A percentile compares a stretch with the other conserved stretches of the same genome.
These are phyloP conservation scores for Pythium folliculosum DNA, from an alignment of 352 stramenopile species.

Conservation along the genomic window DNA sequence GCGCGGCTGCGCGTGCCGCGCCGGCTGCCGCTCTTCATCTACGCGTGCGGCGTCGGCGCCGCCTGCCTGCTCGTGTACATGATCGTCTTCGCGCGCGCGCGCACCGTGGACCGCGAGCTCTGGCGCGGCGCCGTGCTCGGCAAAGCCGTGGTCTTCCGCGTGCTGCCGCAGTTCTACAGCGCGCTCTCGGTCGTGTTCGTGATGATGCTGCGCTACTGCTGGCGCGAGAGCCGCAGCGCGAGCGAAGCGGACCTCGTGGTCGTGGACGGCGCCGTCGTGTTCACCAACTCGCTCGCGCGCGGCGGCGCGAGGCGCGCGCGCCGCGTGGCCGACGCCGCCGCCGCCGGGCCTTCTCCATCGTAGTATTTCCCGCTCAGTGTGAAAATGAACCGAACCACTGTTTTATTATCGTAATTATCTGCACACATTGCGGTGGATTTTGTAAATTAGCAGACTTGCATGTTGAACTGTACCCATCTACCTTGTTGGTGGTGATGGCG, in stretches of 20 bases:
- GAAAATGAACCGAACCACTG: no score
- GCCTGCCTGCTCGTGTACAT: conserved; percentile 8
- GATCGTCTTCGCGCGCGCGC: conserved; percentile 15
- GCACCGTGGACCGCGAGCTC: conserved; percentile 6
- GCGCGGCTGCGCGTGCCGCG: background rate
- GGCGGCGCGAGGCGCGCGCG: no score
- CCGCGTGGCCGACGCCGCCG: no score
- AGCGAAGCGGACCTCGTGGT: conserved; percentile 1
- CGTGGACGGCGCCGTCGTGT: conserved; percentile 12
- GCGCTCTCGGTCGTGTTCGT: conserved; percentile 1
- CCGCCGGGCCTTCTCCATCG: no score
- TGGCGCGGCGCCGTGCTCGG: background rate
- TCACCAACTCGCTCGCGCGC: conserved; percentile 13
- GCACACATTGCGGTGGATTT: no score
- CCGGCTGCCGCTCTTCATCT: conserved; percentile 2
- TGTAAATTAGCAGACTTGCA: no score
- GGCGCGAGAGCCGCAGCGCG: background rate
- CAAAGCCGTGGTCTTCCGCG: background rate
- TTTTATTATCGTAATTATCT: no score
- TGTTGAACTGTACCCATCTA: no score
- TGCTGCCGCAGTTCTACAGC: conserved; percentile 21
- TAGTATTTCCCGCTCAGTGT: no score
- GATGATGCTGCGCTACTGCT: conserved; percentile 8
- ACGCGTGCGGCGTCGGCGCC: background rate
- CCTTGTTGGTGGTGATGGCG: no score